Evolutionary conservation across 1,139 yeast genomes (phyloP).

Genomic region (Protomyces arabidopsidicola): DNA sequence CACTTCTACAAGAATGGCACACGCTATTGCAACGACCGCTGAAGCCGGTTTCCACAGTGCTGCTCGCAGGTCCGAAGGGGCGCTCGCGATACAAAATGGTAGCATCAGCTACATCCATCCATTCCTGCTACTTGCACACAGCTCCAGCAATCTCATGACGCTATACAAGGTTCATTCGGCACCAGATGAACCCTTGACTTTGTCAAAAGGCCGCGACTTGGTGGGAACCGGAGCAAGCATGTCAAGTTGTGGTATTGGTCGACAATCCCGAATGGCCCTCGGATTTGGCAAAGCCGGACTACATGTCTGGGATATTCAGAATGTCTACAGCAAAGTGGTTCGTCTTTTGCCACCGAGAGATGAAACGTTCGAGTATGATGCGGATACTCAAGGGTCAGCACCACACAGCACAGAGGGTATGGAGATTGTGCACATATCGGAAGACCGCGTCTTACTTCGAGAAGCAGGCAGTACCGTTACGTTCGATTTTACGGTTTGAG

Average conservation of each 20-base stretch:
- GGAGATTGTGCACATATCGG: not conserved
- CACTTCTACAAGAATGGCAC: not conserved
- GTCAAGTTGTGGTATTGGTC: not conserved
- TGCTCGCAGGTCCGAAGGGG: not conserved
- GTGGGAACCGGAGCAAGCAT: not conserved
- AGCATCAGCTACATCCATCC: not conserved
- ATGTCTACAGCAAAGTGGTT: not conserved
- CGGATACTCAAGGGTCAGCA: not conserved
- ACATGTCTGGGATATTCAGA: not conserved
- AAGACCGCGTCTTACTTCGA: not conserved
- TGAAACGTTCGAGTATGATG: not conserved
- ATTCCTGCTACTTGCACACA: not conserved
- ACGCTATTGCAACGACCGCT: not conserved
- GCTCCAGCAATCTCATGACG: not conserved
- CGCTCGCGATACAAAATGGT: not conserved
- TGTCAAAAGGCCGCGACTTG: not conserved
- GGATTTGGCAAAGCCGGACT: not conserved
- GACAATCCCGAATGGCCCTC: not conserved
- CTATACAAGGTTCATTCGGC: not conserved
- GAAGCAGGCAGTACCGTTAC: not conserved
- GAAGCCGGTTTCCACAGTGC: not conserved
- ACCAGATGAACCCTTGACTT: not conserved
- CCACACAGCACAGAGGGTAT: not conserved
- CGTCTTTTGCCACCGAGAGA: not conserved
- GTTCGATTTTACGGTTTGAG: not conserved